A percentile compares a stretch with the other conserved stretches of the same genome.
These are phyloP conservation scores for Cryomyces antarcticus DNA, from an alignment of 495 filamentous ascomycete genomes.

Conservation along the genomic window DNA sequence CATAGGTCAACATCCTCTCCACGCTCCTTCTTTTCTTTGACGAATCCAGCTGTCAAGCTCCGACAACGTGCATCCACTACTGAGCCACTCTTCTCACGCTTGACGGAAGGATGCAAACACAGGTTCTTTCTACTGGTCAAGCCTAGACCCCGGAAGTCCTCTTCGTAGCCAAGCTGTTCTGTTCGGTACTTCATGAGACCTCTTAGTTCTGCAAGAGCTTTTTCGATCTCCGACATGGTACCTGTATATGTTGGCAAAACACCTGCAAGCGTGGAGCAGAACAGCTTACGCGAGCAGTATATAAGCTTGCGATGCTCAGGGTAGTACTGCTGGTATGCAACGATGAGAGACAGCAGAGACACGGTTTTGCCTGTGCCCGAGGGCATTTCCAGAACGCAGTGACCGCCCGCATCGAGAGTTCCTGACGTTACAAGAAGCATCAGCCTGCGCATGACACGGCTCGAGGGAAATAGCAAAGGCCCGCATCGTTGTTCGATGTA, in stretches of 20 bases:
- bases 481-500: not conserved
- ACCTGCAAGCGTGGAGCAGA: conserved; percentile 14
- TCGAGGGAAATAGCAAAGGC: too few relatives aligned
- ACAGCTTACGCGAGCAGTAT: conserved; percentile 72
- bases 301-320: conserved; percentile 87
- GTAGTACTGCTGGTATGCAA: conserved; percentile 86
- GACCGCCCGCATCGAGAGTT: conserved; percentile 82
- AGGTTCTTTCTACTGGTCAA: conserved; percentile 94
- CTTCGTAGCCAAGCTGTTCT: conserved; percentile 64
- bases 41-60: conserved; percentile 87
- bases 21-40: conserved; percentile 86
- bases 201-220: conserved; percentile 82
- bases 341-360: conserved; percentile 81
- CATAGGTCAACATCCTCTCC: conserved; percentile 89
- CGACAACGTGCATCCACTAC: conserved; percentile 89
- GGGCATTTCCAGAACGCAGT: conserved; percentile 99
- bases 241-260: conserved; percentile 12
- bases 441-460: too few relatives aligned
- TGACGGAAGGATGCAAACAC: conserved; percentile 88
- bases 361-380: conserved; percentile 99
- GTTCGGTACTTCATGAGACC: conserved; percentile 83
- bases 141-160: conserved; percentile 84
- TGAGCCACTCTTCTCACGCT: conserved; percentile 79
- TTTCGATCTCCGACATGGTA: conserved; percentile 90
- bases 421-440: conserved; percentile 17